Evolutionary conservation across 257 asterid genomes (phyloP).

Genomic region (Galeopsis tetrahit): DNA sequence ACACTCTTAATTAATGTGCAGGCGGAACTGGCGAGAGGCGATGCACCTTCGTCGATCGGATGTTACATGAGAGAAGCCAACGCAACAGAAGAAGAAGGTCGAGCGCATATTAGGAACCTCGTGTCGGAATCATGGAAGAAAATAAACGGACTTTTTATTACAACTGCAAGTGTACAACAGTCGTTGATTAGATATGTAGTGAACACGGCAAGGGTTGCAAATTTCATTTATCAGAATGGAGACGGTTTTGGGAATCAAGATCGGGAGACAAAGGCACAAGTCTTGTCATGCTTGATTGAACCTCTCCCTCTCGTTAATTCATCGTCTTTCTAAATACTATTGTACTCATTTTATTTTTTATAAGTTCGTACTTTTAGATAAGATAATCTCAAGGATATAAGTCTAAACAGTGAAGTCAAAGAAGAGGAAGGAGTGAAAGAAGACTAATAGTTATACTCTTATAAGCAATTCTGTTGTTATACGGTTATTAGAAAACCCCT

Average conservation of each 20-base stretch:
- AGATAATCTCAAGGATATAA: too few relatives aligned
- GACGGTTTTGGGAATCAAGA: slow-evolving; percentile 70
- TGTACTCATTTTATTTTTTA: neutral
- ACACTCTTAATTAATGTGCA: neutral
- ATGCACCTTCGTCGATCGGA: slow-evolving; percentile 61
- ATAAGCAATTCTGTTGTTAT: too few relatives aligned
- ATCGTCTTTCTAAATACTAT: neutral
- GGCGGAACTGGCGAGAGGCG: slow-evolving; percentile 71
- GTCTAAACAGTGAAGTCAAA: too few relatives aligned
- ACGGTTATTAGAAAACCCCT: too few relatives aligned
- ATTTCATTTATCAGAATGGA: slow-evolving; percentile 58
- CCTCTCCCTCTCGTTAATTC: slow-evolving; percentile 33
- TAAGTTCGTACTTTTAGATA: too few relatives aligned
- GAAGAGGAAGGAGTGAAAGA: too few relatives aligned
- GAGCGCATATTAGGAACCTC: slow-evolving; percentile 41
- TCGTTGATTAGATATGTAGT: slow-evolving; percentile 36
- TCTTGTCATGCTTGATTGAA: slow-evolving; percentile 54
- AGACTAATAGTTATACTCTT: too few relatives aligned
- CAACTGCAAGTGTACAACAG: neutral
- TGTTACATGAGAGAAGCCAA: slow-evolving; percentile 65
- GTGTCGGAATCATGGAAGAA: slow-evolving; percentile 46
- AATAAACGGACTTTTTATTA: slow-evolving; percentile 40
- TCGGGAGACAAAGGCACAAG: slow-evolving; percentile 42
- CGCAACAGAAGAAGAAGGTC: slow-evolving; percentile 46
- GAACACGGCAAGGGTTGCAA: slow-evolving; percentile 52